phyloP scores from a whole-genome alignment of 2,329 filamentous ascomycete species.

The Sarocladiaceae sp. region DNA sequence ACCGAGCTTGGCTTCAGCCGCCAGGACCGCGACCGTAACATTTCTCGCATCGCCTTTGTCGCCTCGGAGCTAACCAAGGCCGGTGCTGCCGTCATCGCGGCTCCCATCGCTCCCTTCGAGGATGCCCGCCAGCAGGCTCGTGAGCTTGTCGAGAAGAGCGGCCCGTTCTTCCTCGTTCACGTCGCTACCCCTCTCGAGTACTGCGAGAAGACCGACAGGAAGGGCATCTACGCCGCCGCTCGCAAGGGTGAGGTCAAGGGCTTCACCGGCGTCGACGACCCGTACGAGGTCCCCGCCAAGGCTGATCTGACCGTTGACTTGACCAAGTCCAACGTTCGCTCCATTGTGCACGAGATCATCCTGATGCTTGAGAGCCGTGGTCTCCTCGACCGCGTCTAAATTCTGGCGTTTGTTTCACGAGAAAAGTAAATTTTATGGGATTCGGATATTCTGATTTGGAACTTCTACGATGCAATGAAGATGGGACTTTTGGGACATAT shows the following conservation, averaged over 20 bases:
- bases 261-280: conserved; percentile 97
- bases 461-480: too few species aligned
- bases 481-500: too few species aligned
- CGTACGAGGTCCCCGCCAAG: conserved; percentile 80
- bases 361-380: conserved; percentile 85
- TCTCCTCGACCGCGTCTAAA: conserved; percentile 65
- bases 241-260: conserved; percentile 89
- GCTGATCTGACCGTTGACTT: conserved; percentile 79
- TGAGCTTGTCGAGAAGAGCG: conserved; percentile 80
- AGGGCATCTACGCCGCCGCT: conserved; percentile 80
- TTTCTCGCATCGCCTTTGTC: conserved; percentile 93
- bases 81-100: conserved; percentile 90
- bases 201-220: conserved; percentile 91
- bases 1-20: conserved; percentile 92
- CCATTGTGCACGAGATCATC: conserved; percentile 94
- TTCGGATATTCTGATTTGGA: too few species aligned
- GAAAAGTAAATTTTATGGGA: too few species aligned
- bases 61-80: conserved; percentile 89
- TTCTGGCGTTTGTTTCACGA: too few species aligned
- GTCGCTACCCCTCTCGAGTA: conserved; percentile 89
- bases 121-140: conserved; percentile 68
- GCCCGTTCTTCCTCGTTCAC: conserved; percentile 91
- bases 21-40: conserved; percentile 90
- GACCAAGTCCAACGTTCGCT: conserved; percentile 81
- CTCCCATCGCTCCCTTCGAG: conserved; percentile 92